Evolutionary conservation across 208 protist genomes (phyloP).

Genomic region (Leishmania lainsoni): DNA sequence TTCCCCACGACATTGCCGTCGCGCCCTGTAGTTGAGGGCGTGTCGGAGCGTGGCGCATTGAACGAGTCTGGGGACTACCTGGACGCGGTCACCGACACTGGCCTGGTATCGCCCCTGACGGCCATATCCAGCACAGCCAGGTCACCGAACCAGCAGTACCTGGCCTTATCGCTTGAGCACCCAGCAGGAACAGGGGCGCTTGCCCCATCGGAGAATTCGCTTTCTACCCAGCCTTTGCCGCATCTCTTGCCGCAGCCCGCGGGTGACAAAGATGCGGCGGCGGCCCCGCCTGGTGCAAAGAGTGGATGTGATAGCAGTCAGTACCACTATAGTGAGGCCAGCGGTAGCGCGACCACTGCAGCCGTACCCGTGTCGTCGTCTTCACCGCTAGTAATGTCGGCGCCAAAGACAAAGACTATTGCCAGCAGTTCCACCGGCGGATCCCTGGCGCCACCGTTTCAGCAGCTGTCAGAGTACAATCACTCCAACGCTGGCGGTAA

Average conservation of each 20-base stretch:
- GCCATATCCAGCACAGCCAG: slow-evolving; percentile 12
- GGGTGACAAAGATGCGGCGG: background rate
- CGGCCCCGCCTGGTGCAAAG: background rate
- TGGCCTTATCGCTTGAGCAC: background rate
- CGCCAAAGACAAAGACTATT: background rate
- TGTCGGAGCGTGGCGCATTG: background rate
- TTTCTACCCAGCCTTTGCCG: background rate
- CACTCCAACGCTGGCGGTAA: background rate
- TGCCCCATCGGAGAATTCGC: background rate
- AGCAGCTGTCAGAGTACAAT: background rate
- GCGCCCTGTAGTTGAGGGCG: background rate
- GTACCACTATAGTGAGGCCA: background rate
- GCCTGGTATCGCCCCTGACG: slow-evolving; percentile 20
- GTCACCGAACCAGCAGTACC: background rate
- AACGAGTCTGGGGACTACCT: background rate
- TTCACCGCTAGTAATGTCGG: background rate
- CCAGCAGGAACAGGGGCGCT: background rate
- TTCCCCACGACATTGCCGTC: background rate
- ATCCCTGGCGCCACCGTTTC: background rate
- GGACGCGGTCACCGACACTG: slow-evolving; percentile 1
- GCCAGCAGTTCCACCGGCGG: background rate
- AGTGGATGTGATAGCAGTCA: background rate
- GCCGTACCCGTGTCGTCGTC: background rate
- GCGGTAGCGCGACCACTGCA: background rate
- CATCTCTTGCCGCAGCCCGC: background rate